Percentiles rank a stretch among this genome's conserved stretches.
Evolutionary conservation across 2,329 filamentous ascomycete genomes (phyloP).

Genomic region (Botrytis galanthina): DNA sequence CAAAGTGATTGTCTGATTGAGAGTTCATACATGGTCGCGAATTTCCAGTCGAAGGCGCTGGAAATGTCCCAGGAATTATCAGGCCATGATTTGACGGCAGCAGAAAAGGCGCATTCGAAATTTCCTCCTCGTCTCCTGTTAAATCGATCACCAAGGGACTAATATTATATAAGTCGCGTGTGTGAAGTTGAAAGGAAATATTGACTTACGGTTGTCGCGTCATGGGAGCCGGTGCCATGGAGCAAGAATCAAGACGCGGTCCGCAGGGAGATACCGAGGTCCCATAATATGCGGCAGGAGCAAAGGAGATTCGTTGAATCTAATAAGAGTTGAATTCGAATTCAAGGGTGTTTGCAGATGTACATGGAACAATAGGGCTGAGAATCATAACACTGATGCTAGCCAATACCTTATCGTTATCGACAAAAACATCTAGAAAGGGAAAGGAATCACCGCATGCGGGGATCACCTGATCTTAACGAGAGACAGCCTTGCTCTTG

Average conservation of each 20-base stretch:
- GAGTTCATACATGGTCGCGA: neutral
- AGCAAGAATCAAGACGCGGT: neutral
- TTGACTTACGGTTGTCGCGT: slow-evolving; percentile 11
- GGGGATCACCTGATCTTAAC: neutral
- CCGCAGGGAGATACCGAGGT: neutral
- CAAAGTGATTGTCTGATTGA: neutral
- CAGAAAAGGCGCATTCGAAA: neutral
- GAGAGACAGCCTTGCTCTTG: neutral
- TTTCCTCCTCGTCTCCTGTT: slow-evolving; percentile 11
- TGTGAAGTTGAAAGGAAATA: neutral
- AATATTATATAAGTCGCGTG: slow-evolving; percentile 7
- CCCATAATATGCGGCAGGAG: neutral
- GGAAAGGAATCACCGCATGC: neutral
- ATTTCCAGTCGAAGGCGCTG: neutral
- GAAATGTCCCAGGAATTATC: slow-evolving; percentile 8
- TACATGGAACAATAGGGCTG: neutral
- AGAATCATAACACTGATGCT: neutral
- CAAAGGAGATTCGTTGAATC: neutral
- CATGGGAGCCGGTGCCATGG: slow-evolving; percentile 3
- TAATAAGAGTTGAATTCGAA: neutral
- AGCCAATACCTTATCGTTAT: slow-evolving; percentile 10
- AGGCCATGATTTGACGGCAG: slow-evolving; percentile 13
- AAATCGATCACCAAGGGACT: slow-evolving; percentile 15
- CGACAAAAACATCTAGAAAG: neutral
- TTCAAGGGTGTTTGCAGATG: neutral